Evolutionary conservation across 78 protist genomes (phyloP).

Genomic region (Cavenderia fasciculata): DNA sequence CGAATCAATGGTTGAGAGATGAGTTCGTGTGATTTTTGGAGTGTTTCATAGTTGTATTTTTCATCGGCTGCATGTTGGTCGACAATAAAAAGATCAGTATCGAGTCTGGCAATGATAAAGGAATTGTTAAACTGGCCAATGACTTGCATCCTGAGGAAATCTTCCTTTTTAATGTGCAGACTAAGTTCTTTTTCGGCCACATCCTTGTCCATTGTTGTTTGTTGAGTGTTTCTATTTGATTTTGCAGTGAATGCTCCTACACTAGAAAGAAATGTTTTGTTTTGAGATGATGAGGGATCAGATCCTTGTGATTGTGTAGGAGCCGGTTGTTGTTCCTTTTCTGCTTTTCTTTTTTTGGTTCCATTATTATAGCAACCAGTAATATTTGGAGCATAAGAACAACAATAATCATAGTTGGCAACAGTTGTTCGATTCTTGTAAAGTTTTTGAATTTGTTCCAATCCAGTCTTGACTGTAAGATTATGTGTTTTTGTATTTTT

Average conservation of each 20-base stretch:
- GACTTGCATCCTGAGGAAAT: slow-evolving; percentile 87
- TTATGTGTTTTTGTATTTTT: slow-evolving; percentile 65
- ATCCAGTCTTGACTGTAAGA: slow-evolving; percentile 26
- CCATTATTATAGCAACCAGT: no score
- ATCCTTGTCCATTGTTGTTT: no score
- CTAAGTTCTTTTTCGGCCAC: slow-evolving; percentile 40
- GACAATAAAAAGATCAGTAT: slow-evolving; percentile 89
- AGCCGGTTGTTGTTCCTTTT: not conserved
- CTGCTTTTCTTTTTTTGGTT: no score
- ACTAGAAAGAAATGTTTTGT: no score
- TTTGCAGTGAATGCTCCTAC: no score
- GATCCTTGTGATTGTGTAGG: not conserved
- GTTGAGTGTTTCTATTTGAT: no score
- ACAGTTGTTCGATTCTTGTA: slow-evolving; percentile 54
- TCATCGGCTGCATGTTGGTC: slow-evolving; percentile 99
- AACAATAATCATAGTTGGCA: not conserved
- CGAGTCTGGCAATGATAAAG: slow-evolving; percentile 90
- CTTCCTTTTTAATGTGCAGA: slow-evolving; percentile 40
- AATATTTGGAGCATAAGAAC: no score
- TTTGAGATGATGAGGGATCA: not conserved
- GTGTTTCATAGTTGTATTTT: slow-evolving; percentile 91
- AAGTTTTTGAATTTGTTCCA: not conserved
- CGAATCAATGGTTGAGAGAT: slow-evolving; percentile 36
- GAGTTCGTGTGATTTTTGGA: slow-evolving; percentile 9
- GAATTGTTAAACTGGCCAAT: slow-evolving; percentile 96